Evolutionary conservation across 2,329 filamentous ascomycete genomes (phyloP).

Genomic region (Ceratocystis alfenasii): DNA sequence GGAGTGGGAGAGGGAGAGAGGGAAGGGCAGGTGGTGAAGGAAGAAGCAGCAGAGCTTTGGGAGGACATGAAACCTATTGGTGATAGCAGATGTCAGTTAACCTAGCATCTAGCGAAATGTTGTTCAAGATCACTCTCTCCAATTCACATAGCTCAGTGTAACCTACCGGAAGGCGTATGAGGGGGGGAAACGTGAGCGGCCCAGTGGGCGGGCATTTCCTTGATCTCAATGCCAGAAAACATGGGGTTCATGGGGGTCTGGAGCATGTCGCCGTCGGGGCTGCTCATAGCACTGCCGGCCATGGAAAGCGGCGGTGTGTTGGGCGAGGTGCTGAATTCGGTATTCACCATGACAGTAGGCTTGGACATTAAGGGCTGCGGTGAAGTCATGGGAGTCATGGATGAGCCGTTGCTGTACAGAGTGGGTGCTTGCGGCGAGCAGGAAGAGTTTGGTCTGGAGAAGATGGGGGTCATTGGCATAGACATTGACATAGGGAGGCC

Average conservation of each 20-base stretch:
- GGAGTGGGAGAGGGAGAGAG: slow-evolving; percentile 69
- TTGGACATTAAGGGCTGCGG: slow-evolving; percentile 65
- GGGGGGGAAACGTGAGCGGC: slow-evolving; percentile 66
- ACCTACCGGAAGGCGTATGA: slow-evolving; percentile 73
- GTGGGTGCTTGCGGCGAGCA: slow-evolving; percentile 47
- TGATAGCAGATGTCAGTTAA: background rate
- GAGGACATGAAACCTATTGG: slow-evolving; percentile 22
- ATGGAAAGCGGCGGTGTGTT: slow-evolving; percentile 79
- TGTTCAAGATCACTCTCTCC: too few relatives aligned
- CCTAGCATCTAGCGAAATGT: too few relatives aligned
- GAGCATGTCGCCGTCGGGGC: slow-evolving; percentile 66
- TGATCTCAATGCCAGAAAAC: slow-evolving; percentile 59
- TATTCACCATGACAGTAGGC: slow-evolving; percentile 52
- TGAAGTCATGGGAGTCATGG: slow-evolving; percentile 62
- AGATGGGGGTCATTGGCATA: slow-evolving; percentile 51
- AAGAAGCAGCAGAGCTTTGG: slow-evolving; percentile 14
- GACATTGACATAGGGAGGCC: slow-evolving; percentile 62
- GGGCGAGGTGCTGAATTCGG: slow-evolving; percentile 50
- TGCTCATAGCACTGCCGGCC: slow-evolving; percentile 73
- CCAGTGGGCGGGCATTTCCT: slow-evolving; percentile 53
- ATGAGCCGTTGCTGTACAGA: slow-evolving; percentile 45
- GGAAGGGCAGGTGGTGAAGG: slow-evolving; percentile 57
- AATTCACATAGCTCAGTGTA: background rate
- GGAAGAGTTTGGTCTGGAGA: slow-evolving; percentile 53
- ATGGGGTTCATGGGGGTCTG: slow-evolving; percentile 73